Percentiles rank a stretch among this genome's conserved stretches.
Conservation (phyloP, 441 rosid species). For the Pelargonium citronellum region DNA sequence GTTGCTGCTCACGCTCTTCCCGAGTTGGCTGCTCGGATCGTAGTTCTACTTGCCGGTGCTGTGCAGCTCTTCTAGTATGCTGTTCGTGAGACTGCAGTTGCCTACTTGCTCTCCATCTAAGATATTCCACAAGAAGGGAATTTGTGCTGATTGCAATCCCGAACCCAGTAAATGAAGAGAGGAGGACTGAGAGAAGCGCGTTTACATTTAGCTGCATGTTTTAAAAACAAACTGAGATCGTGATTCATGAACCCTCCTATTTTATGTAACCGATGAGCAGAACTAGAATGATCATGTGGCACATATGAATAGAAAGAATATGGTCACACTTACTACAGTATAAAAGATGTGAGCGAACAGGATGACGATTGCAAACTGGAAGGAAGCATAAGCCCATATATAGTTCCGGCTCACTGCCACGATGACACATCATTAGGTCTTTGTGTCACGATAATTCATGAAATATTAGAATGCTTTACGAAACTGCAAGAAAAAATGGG, state of each 20-base stretch:
- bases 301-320: not conserved
- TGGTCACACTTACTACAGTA: conserved; percentile 28
- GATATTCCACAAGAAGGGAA: conserved; percentile 36
- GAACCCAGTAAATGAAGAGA: conserved; percentile 37
- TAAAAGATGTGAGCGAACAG: conserved; percentile 43
- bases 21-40: conserved; percentile 8
- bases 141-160: conserved; percentile 38
- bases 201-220: conserved; percentile 32
- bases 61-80: conserved; percentile 13
- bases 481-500: conserved; percentile 16
- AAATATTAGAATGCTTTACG: conserved; percentile 15
- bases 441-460: conserved; percentile 19
- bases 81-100: conserved; percentile 24
- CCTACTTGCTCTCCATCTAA: conserved; percentile 32
- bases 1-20: not conserved
- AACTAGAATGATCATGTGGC: not conserved
- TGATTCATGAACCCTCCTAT: not conserved
- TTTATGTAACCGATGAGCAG: not conserved
- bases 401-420: conserved; percentile 40
- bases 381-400: conserved; percentile 43
- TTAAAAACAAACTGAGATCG: not conserved
- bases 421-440: conserved; percentile 18
- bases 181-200: conserved; percentile 35
- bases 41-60: conserved; percentile 20
- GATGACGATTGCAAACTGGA: conserved; percentile 41